These are phyloP conservation scores for Fusarium buxicola DNA, from an alignment of 2,329 filamentous ascomycete genomes.

Conservation along the genomic window DNA sequence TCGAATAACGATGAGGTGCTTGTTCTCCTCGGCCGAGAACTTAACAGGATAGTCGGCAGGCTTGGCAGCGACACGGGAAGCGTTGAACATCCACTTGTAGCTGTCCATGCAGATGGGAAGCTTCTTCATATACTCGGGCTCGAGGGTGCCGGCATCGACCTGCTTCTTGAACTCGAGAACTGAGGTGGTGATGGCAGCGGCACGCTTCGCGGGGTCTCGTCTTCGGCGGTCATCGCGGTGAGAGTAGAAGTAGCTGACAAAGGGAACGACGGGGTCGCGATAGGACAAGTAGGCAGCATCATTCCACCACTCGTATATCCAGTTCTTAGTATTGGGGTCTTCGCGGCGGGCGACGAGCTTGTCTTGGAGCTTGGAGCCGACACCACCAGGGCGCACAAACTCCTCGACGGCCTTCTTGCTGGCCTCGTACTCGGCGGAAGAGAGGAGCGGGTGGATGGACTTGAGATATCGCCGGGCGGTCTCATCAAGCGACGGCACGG, in stretches of 20 bases:
- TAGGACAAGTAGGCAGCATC: slow-evolving; percentile 91
- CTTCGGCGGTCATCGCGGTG: slow-evolving; percentile 92
- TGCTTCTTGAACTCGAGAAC: slow-evolving; percentile 94
- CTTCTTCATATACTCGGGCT: slow-evolving; percentile 99
- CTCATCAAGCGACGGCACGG: slow-evolving; percentile 85
- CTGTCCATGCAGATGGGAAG: slow-evolving; percentile 98
- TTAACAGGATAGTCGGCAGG: slow-evolving; percentile 87
- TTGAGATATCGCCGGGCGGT: slow-evolving; percentile 85
- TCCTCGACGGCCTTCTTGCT: slow-evolving; percentile 88
- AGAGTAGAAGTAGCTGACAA: slow-evolving; percentile 99
- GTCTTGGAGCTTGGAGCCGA: slow-evolving; percentile 87
- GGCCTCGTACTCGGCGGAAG: slow-evolving; percentile 72
- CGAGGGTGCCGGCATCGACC: slow-evolving; percentile 83
- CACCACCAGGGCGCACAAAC: slow-evolving; percentile 88
- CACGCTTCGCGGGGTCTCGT: slow-evolving; percentile 89
- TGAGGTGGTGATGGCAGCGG: slow-evolving; percentile 87
- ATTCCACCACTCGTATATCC: slow-evolving; percentile 99
- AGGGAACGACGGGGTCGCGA: slow-evolving; percentile 95
- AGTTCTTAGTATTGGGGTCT: slow-evolving; percentile 87
- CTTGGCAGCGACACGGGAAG: slow-evolving; percentile 83
- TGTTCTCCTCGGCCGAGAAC: slow-evolving; percentile 78
- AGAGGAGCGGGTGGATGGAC: slow-evolving; percentile 80
- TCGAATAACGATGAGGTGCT: slow-evolving; percentile 89
- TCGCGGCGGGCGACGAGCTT: slow-evolving; percentile 83
- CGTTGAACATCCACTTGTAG: slow-evolving; percentile 99